Conservation (phyloP, 352 stramenopile genomes). For the Stramenopiles sp. region DNA sequence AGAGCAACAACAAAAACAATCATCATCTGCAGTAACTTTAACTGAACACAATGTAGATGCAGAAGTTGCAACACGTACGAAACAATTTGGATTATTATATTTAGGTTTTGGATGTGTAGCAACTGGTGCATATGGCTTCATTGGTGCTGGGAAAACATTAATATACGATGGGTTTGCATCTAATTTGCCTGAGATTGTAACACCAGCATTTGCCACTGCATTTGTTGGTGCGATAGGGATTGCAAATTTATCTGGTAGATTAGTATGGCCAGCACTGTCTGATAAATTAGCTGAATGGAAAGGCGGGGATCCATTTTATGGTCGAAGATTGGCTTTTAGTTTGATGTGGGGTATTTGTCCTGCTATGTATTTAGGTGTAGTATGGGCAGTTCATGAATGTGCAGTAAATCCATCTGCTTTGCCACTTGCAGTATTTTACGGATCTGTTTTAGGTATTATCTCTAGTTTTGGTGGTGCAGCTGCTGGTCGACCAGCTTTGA, state of each 20-base stretch:
- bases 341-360: conserved; percentile 22
- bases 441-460: conserved; percentile 35
- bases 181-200: conserved; percentile 22
- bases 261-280: conserved; percentile 28
- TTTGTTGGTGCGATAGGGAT: conserved; percentile 25
- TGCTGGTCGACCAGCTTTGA: conserved; percentile 39
- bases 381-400: conserved; percentile 16
- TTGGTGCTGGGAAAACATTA: conserved; percentile 27
- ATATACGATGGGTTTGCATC: conserved; percentile 26
- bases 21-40: neutral
- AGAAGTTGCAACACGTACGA: conserved; percentile 23
- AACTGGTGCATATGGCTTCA: conserved; percentile 21
- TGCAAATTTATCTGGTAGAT: conserved; percentile 28
- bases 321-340: conserved; percentile 21
- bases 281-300: conserved; percentile 15
- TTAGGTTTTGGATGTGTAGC: conserved; percentile 21
- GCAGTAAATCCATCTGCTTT: conserved; percentile 17
- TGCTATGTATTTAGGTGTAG: conserved; percentile 23
- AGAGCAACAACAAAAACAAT: no score
- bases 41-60: conserved; percentile 11
- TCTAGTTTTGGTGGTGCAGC: conserved; percentile 44
- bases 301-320: conserved; percentile 12
- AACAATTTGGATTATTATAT: conserved; percentile 25
- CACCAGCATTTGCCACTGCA: conserved; percentile 20
- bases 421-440: conserved; percentile 20